Conservation (phyloP, 805 yeast genomes). For the Monosporozyma aerobia region DNA sequence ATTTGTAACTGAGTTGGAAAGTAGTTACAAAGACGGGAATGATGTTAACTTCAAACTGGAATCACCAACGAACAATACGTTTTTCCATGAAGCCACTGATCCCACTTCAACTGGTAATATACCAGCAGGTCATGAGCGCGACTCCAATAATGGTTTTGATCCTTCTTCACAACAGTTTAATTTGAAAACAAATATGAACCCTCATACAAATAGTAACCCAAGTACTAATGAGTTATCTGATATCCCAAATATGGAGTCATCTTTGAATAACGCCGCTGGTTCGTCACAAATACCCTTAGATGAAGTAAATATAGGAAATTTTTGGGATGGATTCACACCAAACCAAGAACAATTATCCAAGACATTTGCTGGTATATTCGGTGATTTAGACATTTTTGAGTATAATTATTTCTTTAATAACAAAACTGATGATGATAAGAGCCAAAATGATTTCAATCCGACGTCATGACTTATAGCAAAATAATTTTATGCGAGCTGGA, state of each 20-base stretch:
- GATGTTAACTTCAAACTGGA: not conserved
- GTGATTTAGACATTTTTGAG: conserved; percentile 21
- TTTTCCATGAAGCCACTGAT: not conserved
- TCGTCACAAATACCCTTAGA: not conserved
- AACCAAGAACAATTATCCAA: conserved; percentile 1
- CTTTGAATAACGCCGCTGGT: not conserved
- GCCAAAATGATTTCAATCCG: not conserved
- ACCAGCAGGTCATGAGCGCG: not conserved
- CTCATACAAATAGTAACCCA: not conserved
- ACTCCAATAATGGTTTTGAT: not conserved
- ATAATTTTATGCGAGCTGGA: no score
- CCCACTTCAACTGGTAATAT: not conserved
- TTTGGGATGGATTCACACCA: not conserved
- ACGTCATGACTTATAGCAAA: not conserved
- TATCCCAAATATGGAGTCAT: not conserved
- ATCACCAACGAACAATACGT: not conserved
- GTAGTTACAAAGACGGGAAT: not conserved
- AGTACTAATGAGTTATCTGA: not conserved
- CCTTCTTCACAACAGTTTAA: not conserved
- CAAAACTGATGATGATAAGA: not conserved
- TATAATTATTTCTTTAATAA: conserved; percentile 11
- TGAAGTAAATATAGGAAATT: not conserved
- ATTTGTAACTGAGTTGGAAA: not conserved
- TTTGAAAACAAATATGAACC: not conserved
- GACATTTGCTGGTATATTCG: conserved; percentile 15